phyloP scores from a whole-genome alignment of 1,284 basidiomycete genomes.

The Coniferiporia weirii region DNA sequence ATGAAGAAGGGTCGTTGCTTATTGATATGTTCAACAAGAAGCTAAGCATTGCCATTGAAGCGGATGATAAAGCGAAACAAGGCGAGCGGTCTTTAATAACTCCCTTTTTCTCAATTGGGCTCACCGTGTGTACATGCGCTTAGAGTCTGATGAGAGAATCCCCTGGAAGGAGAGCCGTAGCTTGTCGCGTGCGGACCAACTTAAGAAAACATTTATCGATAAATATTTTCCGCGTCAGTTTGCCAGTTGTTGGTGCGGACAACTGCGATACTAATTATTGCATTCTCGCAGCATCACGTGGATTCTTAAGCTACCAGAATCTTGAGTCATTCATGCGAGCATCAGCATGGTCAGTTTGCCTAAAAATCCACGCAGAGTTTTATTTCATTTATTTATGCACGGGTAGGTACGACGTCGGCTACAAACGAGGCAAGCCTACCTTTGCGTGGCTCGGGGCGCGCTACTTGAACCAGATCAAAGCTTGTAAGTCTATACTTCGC shows the following conservation, averaged over 20 bases:
- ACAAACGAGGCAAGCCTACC: background rate
- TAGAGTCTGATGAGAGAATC: too few species aligned
- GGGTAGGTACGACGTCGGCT: conserved; percentile 8
- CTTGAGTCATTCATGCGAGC: background rate
- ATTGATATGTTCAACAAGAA: conserved; percentile 2
- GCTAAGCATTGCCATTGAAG: background rate
- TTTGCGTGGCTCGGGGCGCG: conserved; percentile 15
- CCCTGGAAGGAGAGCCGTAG: background rate
- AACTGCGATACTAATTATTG: too few species aligned
- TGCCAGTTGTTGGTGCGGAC: background rate
- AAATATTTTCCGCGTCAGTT: conserved; percentile 10
- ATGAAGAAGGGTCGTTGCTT: background rate
- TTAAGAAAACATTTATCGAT: background rate
- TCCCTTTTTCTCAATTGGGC: background rate
- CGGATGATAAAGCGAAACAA: background rate
- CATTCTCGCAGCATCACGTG: background rate
- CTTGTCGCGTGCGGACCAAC: background rate
- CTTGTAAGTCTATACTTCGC: background rate
- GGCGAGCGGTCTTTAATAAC: too few species aligned
- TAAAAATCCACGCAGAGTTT: background rate
- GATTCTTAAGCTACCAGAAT: background rate
- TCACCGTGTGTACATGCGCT: background rate
- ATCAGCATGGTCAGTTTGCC: conserved; percentile 7
- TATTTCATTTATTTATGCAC: background rate
- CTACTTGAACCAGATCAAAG: conserved; percentile 11